Conservation (phyloP, 371 early-diverging fungal species). For the Nematocida parisii region DNA sequence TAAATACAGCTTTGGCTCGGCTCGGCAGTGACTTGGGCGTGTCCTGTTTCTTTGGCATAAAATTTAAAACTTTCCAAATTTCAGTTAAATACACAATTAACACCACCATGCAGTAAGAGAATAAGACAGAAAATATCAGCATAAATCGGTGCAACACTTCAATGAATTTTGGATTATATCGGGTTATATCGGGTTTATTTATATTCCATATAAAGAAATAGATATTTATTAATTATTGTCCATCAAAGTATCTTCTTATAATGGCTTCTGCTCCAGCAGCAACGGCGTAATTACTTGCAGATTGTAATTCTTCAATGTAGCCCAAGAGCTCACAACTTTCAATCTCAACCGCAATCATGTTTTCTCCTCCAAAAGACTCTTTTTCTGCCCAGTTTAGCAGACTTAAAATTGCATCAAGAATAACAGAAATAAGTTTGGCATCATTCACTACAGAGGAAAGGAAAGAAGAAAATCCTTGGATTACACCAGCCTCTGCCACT, state of each 20-base stretch:
- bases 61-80: constrained; percentile 13
- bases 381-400: constrained; percentile 85
- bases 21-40: background rate
- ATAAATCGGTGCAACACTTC: too few species aligned
- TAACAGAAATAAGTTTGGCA: constrained; percentile 83
- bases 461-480: constrained; percentile 86
- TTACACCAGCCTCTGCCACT: constrained; percentile 81
- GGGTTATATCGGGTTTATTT: too few species aligned
- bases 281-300: constrained; percentile 36
- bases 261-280: constrained; percentile 64
- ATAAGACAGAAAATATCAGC: too few species aligned
- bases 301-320: constrained; percentile 67
- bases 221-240: constrained; percentile 41
- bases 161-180: too few species aligned
- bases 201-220: background rate
- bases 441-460: constrained; percentile 71
- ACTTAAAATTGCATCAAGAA: constrained; percentile 89
- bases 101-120: too few species aligned
- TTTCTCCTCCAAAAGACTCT: constrained; percentile 71
- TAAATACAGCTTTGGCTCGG: background rate
- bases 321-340: constrained; percentile 57
- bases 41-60: constrained; percentile 8
- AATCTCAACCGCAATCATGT: constrained; percentile 59
- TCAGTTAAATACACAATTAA: background rate
- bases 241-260: constrained; percentile 67